These are phyloP conservation scores for Helicocarpus griseus DNA, from an alignment of 2,329 filamentous ascomycete genomes.

Conservation along the genomic window DNA sequence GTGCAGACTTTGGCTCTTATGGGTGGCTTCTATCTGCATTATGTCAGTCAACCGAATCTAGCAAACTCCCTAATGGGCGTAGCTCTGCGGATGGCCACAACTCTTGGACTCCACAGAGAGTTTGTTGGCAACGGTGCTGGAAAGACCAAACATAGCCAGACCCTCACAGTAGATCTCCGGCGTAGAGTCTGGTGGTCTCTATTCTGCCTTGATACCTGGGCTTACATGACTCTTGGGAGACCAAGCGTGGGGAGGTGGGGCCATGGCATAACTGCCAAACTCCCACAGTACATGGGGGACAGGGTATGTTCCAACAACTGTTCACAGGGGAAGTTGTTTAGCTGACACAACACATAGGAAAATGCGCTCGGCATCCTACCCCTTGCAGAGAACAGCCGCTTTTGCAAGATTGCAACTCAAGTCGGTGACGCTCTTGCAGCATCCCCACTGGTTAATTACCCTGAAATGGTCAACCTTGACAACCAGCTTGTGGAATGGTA, in stretches of 20 bases:
- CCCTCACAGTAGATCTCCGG: slow-evolving; percentile 50
- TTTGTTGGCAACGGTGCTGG: slow-evolving; percentile 37
- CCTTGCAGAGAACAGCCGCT: slow-evolving; percentile 65
- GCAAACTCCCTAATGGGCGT: slow-evolving; percentile 64
- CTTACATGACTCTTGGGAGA: slow-evolving; percentile 58
- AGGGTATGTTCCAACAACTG: slow-evolving; percentile 16
- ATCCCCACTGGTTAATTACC: slow-evolving; percentile 54
- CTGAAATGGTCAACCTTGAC: slow-evolving; percentile 59
- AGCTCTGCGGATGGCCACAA: slow-evolving; percentile 63
- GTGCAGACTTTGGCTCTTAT: slow-evolving; percentile 62
- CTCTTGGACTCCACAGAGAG: slow-evolving; percentile 62
- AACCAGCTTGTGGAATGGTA: slow-evolving; percentile 63
- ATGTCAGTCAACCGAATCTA: slow-evolving; percentile 67
- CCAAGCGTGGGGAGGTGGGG: slow-evolving; percentile 61
- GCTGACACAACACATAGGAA: slow-evolving; percentile 31
- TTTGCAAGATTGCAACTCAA: slow-evolving; percentile 67
- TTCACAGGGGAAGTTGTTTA: slow-evolving; percentile 20
- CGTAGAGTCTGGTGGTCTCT: slow-evolving; percentile 66
- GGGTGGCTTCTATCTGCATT: slow-evolving; percentile 68
- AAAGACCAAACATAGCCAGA: slow-evolving; percentile 36
- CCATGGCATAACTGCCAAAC: slow-evolving; percentile 56
- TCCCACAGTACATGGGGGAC: slow-evolving; percentile 43
- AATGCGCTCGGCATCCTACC: slow-evolving; percentile 59
- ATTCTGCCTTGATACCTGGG: slow-evolving; percentile 67
- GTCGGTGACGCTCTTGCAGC: slow-evolving; percentile 68